Evolutionary conservation across 2,329 filamentous ascomycete genomes (phyloP).

Genomic region (Paracorniculantispora psalliotae): DNA sequence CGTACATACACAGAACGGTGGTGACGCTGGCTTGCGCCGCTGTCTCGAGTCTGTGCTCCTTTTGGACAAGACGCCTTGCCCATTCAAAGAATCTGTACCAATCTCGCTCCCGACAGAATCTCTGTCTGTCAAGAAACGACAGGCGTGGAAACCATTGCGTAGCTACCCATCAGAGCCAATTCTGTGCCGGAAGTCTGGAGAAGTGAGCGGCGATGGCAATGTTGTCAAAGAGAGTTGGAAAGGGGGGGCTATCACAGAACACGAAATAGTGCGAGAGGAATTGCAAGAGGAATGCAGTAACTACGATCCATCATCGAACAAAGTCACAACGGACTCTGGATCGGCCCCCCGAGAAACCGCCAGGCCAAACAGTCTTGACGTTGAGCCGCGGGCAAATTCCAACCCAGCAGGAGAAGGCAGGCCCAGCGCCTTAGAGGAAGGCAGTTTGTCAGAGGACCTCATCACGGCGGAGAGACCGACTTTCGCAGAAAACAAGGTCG

Average conservation of each 20-base stretch:
- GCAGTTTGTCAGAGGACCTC: no score
- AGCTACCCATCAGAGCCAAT: constrained; percentile 7
- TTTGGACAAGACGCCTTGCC: constrained; percentile 84
- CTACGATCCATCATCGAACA: background rate
- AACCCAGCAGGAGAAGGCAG: no score
- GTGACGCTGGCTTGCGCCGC: constrained; percentile 54
- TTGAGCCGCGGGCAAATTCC: no score
- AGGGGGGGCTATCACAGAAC: background rate
- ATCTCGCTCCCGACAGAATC: background rate
- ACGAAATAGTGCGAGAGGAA: background rate
- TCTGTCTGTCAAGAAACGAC: background rate
- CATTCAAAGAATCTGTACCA: constrained; percentile 53
- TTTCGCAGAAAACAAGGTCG: no score
- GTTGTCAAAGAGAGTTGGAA: background rate
- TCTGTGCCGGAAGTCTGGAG: background rate
- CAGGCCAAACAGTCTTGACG: no score
- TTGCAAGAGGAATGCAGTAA: background rate
- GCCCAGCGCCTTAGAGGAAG: no score
- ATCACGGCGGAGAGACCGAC: no score
- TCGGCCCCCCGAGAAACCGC: no score
- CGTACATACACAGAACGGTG: constrained; percentile 35
- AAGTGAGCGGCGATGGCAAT: background rate
- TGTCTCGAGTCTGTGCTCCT: constrained; percentile 68
- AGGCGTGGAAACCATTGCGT: constrained; percentile 1
- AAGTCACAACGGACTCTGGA: background rate